A percentile compares a stretch with the other conserved stretches of the same genome.
phyloP scores from a whole-genome alignment of 208 protist species.

The Leptomonas seymouri region DNA sequence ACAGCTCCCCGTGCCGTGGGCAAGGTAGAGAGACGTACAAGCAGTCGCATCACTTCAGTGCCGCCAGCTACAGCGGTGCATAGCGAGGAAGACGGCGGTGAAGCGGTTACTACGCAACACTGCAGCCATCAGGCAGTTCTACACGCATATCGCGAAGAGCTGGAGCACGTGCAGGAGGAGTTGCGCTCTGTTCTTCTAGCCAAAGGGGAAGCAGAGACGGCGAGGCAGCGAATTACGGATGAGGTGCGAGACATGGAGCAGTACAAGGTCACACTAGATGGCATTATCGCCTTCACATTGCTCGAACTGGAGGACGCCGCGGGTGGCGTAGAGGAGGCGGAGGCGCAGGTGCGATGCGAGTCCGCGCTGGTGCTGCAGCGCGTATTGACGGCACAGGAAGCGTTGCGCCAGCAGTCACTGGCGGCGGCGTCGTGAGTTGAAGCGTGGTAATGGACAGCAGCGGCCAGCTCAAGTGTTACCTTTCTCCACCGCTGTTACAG shows the following conservation, averaged over 20 bases:
- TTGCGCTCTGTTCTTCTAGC: background rate
- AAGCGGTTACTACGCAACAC: constrained; percentile 1
- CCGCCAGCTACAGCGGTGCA: no score
- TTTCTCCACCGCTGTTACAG: no score
- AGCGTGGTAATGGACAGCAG: background rate
- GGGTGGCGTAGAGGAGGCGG: constrained; percentile 18
- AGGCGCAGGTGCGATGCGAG: background rate
- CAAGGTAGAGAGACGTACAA: no score
- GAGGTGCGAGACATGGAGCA: constrained; percentile 18
- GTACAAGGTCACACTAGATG: constrained; percentile 19
- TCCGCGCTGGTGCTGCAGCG: background rate
- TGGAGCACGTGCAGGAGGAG: constrained; percentile 7
- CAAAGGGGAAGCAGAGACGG: constrained; percentile 3
- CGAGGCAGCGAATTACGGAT: background rate
- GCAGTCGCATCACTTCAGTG: no score
- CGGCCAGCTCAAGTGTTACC: background rate
- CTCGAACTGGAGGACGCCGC: constrained; percentile 16
- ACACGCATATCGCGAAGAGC: background rate
- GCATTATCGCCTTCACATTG: constrained; percentile 23
- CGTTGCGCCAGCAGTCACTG: background rate
- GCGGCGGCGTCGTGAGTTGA: no score
- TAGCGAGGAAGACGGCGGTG: background rate
- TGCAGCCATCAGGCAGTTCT: background rate
- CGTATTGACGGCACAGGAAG: constrained; percentile 6
- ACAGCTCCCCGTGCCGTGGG: no score